Conservation (phyloP, 345 rosid genomes). For the Pseudoturritis turrita region DNA sequence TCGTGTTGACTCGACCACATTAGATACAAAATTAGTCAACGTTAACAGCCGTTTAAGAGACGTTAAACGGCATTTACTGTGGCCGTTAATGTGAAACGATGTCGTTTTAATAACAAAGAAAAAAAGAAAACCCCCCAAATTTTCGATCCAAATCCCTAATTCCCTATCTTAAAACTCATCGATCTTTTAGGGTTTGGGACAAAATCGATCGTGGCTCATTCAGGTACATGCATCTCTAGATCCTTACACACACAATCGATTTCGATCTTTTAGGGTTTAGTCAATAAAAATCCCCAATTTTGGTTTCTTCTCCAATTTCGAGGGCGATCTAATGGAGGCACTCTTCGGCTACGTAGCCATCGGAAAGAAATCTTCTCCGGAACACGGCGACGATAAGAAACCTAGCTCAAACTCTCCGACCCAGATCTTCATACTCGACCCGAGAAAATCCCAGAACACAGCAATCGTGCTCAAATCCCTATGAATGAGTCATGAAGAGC, state of each 20-base stretch:
- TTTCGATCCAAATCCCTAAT: too few species aligned
- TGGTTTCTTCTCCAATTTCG: constrained; percentile 43
- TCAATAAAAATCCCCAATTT: neutral
- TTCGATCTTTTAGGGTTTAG: neutral
- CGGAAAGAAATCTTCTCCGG: constrained; percentile 47
- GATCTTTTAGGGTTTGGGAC: constrained; percentile 99
- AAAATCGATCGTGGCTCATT: constrained; percentile 74
- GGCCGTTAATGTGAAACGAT: too few species aligned
- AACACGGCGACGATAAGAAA: constrained; percentile 9
- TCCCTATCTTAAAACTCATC: too few species aligned
- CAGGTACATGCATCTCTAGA: constrained; percentile 36
- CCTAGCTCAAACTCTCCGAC: constrained; percentile 22
- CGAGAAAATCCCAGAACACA: constrained; percentile 69
- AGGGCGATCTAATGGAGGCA: constrained; percentile 89
- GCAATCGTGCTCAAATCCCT: constrained; percentile 74
- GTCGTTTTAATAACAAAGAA: too few species aligned
- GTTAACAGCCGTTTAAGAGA: too few species aligned
- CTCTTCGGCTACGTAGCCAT: constrained; percentile 69
- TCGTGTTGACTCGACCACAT: too few species aligned
- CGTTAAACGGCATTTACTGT: too few species aligned
- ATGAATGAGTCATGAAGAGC: constrained; percentile 45
- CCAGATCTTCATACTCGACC: constrained; percentile 55
- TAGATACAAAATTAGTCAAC: too few species aligned
- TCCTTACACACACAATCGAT: neutral
- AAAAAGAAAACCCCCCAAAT: too few species aligned